A percentile compares a stretch with the other conserved stretches of the same genome.
Conservation (phyloP, 306 rosid genomes). For the Sechiopsis laciniata region DNA sequence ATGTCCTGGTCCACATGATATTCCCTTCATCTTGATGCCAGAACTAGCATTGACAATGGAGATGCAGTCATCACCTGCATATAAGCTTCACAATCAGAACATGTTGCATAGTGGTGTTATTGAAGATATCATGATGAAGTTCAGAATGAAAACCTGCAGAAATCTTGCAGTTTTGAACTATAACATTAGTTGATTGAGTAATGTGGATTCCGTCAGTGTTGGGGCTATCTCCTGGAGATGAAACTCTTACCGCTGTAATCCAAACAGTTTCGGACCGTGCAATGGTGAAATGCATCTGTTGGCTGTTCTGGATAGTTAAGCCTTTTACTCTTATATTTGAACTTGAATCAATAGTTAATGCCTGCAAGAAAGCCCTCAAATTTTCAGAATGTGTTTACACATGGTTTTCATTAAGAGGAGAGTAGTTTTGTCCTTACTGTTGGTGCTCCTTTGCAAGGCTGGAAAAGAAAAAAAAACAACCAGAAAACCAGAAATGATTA, state of each 20-base stretch:
- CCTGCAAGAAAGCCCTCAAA: slow-evolving; percentile 45
- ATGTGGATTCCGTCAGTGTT: slow-evolving; percentile 78
- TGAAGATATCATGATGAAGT: neutral
- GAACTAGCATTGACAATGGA: slow-evolving; percentile 94
- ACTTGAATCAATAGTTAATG: slow-evolving; percentile 80
- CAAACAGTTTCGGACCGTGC: slow-evolving; percentile 59
- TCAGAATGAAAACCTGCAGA: slow-evolving; percentile 57
- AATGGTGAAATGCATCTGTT: slow-evolving; percentile 82
- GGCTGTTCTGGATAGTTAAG: slow-evolving; percentile 71
- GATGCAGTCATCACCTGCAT: slow-evolving; percentile 89
- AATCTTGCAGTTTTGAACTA: slow-evolving; percentile 60
- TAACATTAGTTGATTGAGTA: slow-evolving; percentile 74
- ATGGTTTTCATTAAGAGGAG: neutral
- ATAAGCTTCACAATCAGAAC: slow-evolving; percentile 6
- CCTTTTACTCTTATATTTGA: slow-evolving; percentile 57
- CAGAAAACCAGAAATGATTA: neutral
- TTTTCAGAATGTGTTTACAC: slow-evolving; percentile 18
- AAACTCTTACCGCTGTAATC: slow-evolving; percentile 55
- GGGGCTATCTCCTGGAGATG: slow-evolving; percentile 73
- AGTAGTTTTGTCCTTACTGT: slow-evolving; percentile 53
- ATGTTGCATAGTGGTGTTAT: neutral
- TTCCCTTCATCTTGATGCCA: slow-evolving; percentile 80
- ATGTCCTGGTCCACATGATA: slow-evolving; percentile 94
- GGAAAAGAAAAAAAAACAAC: slow-evolving; percentile 19
- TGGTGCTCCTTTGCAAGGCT: slow-evolving; percentile 97